A percentile compares a stretch with the other conserved stretches of the same genome.
phyloP scores from a whole-genome alignment of 2,329 filamentous ascomycete species.

The Hymenoscyphus fraxineus region DNA sequence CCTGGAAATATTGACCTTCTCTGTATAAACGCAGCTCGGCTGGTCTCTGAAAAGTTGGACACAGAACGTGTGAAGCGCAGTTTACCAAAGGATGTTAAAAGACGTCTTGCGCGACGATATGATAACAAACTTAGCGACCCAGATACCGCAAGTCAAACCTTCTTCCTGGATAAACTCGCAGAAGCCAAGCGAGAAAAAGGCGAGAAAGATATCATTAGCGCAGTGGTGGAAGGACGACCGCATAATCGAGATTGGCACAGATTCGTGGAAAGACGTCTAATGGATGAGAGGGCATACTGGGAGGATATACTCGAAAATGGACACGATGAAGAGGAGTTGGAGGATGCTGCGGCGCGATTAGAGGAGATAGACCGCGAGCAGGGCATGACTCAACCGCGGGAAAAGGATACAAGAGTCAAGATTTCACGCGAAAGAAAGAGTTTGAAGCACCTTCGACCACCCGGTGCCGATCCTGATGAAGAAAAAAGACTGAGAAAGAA shows the following conservation, averaged over 20 bases:
- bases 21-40: constrained; percentile 64
- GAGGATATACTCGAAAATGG: constrained; percentile 17
- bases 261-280: constrained; percentile 17
- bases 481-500: not conserved
- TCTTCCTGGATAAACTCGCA: constrained; percentile 64
- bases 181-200: constrained; percentile 60
- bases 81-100: not conserved
- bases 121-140: constrained; percentile 29
- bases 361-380: constrained; percentile 10
- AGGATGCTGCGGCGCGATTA: not conserved
- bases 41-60: constrained; percentile 63
- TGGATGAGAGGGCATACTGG: constrained; percentile 20
- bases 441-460: not conserved
- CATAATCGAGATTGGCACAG: constrained; percentile 24
- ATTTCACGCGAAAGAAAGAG: not conserved
- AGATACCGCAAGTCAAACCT: constrained; percentile 41
- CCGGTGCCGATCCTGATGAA: not conserved
- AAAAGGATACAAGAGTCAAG: not conserved
- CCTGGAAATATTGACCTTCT: constrained; percentile 65
- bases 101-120: constrained; percentile 9
- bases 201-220: constrained; percentile 62
- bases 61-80: constrained; percentile 40
- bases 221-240: constrained; percentile 44
- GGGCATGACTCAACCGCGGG: not conserved
- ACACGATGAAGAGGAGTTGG: not conserved